Base-by-base conservation (phyloP, 2,329 filamentous ascomycete species). In the Orbilia ellipsospora region DNA sequence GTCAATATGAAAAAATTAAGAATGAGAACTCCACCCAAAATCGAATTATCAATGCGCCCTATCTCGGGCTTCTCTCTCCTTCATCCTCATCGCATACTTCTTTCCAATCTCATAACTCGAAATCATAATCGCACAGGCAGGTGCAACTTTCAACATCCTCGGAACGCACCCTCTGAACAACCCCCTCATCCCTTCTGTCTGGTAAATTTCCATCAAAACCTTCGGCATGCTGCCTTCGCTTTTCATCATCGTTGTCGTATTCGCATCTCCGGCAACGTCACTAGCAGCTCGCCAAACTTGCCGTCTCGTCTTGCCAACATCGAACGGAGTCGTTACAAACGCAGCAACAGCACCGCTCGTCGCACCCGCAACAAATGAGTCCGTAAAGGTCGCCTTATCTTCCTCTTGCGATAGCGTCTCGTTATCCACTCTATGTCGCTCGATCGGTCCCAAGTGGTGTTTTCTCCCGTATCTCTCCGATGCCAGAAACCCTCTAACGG, bases 231-330 rank as follows among this genome's bases (percentile, higher is more conserved):
- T 88, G 85, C 79, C 93, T 81, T 97, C 94, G 0, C 94, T 92
- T 0, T 85, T 84, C 2, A 82, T 78, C 1, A 80, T 81, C 4
- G 81, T 81, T 15, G 81, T 78, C 28, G 82, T 81, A n/a, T 81
- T 73, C n/a, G 82, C 80, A 1, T 82, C 81, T 3, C 81, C 78
- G 7, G 80, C 79, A 8, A 80, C 79, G 13, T 73, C 79, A 50
- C 66, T 79, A 4, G 81, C 80, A 10, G 83, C 79, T 77, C 95
- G 89, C 56, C 88, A 87, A 79, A 97, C 90, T 82, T 99, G 95
- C 72, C 94, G 94, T 18, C 95, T 87, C 3, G 95, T 99, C 85
- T 99, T 99, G 79, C 95, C 95, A 0, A 99, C 95, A 80, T 99
- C 95, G 80, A 99, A 99, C 0, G 95, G 95, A 73, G 92, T 97